Evolutionary conservation across 2,329 filamentous ascomycete genomes (phyloP), one percentile per base, ranked within the genome.

Genomic region (Verticillium klebahnii): DNA sequence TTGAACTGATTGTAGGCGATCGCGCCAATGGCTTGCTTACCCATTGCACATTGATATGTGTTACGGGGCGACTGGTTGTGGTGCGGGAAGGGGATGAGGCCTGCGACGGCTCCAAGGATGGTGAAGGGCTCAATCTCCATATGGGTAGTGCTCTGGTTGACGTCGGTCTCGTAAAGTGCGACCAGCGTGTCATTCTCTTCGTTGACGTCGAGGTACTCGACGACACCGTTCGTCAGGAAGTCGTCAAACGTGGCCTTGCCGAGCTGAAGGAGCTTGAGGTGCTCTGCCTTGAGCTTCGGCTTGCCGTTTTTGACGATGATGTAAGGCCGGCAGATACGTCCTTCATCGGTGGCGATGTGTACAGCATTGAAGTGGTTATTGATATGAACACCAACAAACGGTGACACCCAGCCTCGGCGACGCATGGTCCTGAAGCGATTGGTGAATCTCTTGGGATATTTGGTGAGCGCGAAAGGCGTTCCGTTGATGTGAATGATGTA

Each of bases 11-110:
- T 99, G 73, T 97, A 96, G 17, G 94, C 95, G 72, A 99, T 98
- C 37, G 94, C 93, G 37, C 95, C 95, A 73, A 99, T 98, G 45
- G 95, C 95, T 90, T 99, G 95, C 79, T 99, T 99, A 85, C 95
- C 95, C 95, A 99, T 99, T 78, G 95, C 95, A 78, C 94, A 97
- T 82, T 98, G 94, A 72, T 99, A 99, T 0, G 95, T 99, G 74
- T 99, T 99, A 83, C 95, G 86, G 11, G 95, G 95, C 17, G 96
- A 99, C 75, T 99, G 95, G 76, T 99, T 99, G 81, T 99, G 95
- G 74, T 99, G 95, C 9, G 95, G 95, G 72, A 98, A 99, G 5
- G 95, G 95, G 73, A 99, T 99, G 40, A 99, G 82, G 54, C 95
- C 95, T 45, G 95, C 95, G 31, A 99, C 95, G 56, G 95, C 95